phyloP scores from a whole-genome alignment of 768 basidiomycete genomes.

The Tylopilus subfusipes region DNA sequence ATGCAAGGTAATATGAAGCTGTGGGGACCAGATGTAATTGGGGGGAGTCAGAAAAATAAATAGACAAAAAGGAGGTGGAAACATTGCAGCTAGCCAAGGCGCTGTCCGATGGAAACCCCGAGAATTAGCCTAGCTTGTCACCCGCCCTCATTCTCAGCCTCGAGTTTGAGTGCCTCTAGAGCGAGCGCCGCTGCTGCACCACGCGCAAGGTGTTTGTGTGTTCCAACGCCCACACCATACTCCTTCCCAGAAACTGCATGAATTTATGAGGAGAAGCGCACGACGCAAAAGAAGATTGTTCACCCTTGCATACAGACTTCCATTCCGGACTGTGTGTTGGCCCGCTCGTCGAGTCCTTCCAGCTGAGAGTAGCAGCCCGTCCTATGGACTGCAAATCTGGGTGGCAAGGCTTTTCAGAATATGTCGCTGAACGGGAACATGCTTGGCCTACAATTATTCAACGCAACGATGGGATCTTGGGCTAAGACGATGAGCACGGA shows the following conservation, averaged over 20 bases:
- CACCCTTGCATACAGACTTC: conserved; percentile 61
- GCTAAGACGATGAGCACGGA: conserved; percentile 19
- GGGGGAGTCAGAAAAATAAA: conserved; percentile 5
- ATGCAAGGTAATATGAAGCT: background rate
- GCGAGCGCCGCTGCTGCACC: conserved; percentile 36
- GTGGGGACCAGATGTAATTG: background rate
- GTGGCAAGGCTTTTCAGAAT: background rate
- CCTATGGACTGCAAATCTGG: conserved; percentile 54
- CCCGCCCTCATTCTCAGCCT: conserved; percentile 15
- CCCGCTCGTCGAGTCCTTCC: conserved; percentile 48
- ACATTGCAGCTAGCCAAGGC: background rate
- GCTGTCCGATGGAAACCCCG: background rate
- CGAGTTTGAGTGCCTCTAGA: conserved; percentile 35
- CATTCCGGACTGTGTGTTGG: conserved; percentile 46
- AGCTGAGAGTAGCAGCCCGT: conserved; percentile 46
- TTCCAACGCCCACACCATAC: conserved; percentile 47
- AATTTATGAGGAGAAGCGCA: conserved; percentile 11
- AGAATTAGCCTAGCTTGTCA: conserved; percentile 7
- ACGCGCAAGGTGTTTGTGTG: conserved; percentile 51
- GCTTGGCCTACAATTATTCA: conserved; percentile 41
- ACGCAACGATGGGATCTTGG: conserved; percentile 29
- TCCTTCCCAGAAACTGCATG: conserved; percentile 48
- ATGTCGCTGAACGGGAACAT: background rate
- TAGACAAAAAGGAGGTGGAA: background rate
- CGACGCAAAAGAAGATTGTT: conserved; percentile 13